Evolutionary conservation across 352 stramenopile genomes (phyloP).

Genomic region (Globisporangium polare): DNA sequence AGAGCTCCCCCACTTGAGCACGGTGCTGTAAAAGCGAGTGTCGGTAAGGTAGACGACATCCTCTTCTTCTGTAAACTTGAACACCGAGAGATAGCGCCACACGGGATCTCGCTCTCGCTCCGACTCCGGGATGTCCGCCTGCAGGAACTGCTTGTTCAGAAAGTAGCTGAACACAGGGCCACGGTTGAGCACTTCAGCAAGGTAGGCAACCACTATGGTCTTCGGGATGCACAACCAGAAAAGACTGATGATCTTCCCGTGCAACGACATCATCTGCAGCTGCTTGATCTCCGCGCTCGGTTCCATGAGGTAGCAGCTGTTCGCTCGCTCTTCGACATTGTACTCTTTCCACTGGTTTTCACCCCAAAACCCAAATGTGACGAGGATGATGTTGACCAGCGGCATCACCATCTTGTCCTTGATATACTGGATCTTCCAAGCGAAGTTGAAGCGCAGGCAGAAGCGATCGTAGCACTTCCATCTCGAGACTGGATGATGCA

Average conservation of each 20-base stretch:
- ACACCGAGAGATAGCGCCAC: constrained; percentile 34
- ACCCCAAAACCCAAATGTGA: constrained; percentile 47
- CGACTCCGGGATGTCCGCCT: constrained; percentile 50
- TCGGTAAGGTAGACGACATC: constrained; percentile 49
- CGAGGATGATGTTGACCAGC: constrained; percentile 37
- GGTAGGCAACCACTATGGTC: constrained; percentile 41
- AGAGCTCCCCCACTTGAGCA: constrained; percentile 44
- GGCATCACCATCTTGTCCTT: constrained; percentile 58
- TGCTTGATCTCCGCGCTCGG: constrained; percentile 54
- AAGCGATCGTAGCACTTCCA: constrained; percentile 37
- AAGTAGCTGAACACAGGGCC: constrained; percentile 60
- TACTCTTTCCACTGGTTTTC: constrained; percentile 45
- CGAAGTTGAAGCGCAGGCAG: constrained; percentile 49
- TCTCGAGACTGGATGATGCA: constrained; percentile 20
- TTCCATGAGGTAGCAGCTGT: constrained; percentile 55
- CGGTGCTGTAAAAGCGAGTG: constrained; percentile 44
- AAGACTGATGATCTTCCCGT: constrained; percentile 59
- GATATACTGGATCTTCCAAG: constrained; percentile 58
- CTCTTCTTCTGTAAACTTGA: constrained; percentile 38
- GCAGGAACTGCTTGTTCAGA: constrained; percentile 52
- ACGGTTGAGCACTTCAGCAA: constrained; percentile 52
- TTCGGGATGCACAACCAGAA: constrained; percentile 59
- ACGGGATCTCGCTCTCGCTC: constrained; percentile 48
- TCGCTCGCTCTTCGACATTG: constrained; percentile 54
- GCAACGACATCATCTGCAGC: constrained; percentile 66